These are phyloP conservation scores for Paramecium sexaurelia DNA, from an alignment of 73 alveolate species.

Conservation along the genomic window DNA sequence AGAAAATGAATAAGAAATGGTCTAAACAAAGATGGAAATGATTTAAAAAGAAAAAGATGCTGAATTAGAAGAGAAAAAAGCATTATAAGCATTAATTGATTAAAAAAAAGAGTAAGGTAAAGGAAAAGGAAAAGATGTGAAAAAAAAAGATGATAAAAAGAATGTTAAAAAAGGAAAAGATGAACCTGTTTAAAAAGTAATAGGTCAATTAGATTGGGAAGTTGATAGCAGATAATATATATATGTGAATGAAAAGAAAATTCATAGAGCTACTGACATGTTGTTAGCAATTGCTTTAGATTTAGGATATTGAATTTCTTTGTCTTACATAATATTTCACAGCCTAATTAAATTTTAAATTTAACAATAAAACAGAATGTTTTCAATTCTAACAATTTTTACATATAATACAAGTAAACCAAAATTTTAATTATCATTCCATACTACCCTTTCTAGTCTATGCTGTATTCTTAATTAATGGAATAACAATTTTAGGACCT, in stretches of 20 bases:
- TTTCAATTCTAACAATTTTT: not conserved
- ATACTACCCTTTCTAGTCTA: not conserved
- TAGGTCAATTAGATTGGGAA: conserved; percentile 20
- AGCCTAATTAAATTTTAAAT: not conserved
- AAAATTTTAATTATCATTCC: not conserved
- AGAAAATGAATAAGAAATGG: not conserved
- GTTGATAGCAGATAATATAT: conserved; percentile 37
- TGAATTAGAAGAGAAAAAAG: conserved; percentile 4
- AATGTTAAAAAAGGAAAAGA: conserved; percentile 40
- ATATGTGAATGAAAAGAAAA: conserved; percentile 11
- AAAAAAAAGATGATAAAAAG: conserved; percentile 51
- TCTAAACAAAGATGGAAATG: not conserved
- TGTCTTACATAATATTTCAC: not conserved
- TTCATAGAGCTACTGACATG: not conserved
- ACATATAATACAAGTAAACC: not conserved
- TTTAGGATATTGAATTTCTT: conserved; percentile 37
- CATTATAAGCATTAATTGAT: not conserved
- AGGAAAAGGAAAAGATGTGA: conserved; percentile 40
- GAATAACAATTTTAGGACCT: not conserved
- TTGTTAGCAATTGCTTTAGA: not conserved
- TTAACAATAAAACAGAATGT: not conserved
- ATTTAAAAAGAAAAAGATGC: conserved; percentile 32
- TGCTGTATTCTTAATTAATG: not conserved
- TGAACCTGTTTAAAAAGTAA: not conserved
- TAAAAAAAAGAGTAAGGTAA: not conserved